Percentiles rank a stretch among this genome's conserved stretches.
Conservation (phyloP, 176 grass and related monocot species). For the Carex myosuroides region DNA sequence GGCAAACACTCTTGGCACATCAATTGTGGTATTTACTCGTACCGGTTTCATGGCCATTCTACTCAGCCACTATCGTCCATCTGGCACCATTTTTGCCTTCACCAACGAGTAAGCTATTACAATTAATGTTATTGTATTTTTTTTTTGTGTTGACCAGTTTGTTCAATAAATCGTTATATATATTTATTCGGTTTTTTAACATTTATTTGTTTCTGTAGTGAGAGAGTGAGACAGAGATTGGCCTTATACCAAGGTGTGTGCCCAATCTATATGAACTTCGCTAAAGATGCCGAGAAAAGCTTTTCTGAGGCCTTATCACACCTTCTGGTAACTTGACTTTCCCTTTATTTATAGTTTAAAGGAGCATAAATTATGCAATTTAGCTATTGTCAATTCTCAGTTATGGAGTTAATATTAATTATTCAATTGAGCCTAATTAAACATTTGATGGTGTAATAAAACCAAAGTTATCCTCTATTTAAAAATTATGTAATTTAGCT, state of each 20-base stretch:
- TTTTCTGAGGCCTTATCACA: constrained; percentile 77
- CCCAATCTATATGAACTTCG: constrained; percentile 75
- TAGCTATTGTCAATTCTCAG: background rate
- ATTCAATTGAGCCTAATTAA: background rate
- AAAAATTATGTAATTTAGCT: background rate
- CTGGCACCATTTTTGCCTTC: constrained; percentile 98
- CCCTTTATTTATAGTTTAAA: background rate
- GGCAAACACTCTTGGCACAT: constrained; percentile 89
- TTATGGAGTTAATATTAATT: background rate
- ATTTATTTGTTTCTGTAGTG: constrained; percentile 46
- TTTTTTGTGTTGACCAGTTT: background rate
- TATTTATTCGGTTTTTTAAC: constrained; percentile 1
- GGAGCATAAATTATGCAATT: background rate
- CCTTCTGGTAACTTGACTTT: constrained; percentile 54
- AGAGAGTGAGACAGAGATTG: constrained; percentile 88
- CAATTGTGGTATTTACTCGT: constrained; percentile 97
- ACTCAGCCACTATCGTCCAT: constrained; percentile 86
- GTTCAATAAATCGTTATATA: background rate
- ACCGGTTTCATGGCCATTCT: constrained; percentile 94
- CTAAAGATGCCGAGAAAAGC: constrained; percentile 70
- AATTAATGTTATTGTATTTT: background rate
- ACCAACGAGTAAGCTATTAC: constrained; percentile 74
- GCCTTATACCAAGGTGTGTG: constrained; percentile 94
- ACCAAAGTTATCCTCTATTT: background rate
- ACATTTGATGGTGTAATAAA: background rate